Conservation (phyloP, 805 yeast species). For the Yamadazyma olivae region DNA sequence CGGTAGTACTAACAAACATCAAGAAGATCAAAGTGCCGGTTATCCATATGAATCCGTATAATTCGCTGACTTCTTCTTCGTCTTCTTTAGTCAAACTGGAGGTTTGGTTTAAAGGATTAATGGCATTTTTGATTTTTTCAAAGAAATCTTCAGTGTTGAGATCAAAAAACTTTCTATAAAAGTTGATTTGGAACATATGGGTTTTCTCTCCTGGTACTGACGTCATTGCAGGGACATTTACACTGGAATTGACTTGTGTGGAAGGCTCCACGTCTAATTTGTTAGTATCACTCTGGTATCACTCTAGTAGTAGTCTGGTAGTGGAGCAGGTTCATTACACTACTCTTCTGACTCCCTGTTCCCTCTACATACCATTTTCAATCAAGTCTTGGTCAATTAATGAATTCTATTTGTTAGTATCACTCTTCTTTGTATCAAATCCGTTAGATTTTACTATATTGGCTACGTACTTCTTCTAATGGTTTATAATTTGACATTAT, state of each 20-base stretch:
- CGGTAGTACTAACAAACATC: slow-evolving; percentile 72
- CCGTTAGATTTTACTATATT: slow-evolving; percentile 1
- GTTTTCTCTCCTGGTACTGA: slow-evolving; percentile 15
- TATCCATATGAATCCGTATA: slow-evolving; percentile 91
- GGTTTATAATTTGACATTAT: too few species aligned
- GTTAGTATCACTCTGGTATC: too few species aligned
- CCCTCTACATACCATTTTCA: slow-evolving; percentile 10
- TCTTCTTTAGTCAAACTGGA: slow-evolving; percentile 6
- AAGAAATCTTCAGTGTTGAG: slow-evolving; percentile 63
- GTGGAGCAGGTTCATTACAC: not conserved
- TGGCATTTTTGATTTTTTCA: slow-evolving; percentile 48
- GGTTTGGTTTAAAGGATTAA: slow-evolving; percentile 47
- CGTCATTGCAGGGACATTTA: slow-evolving; percentile 22
- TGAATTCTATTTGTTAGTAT: not conserved
- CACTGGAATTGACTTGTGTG: not conserved
- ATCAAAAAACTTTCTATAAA: slow-evolving; percentile 67
- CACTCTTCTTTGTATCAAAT: too few species aligned
- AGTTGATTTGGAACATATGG: slow-evolving; percentile 54
- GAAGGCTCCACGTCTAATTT: not conserved
- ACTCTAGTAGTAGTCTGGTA: not conserved
- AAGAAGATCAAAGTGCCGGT: slow-evolving; percentile 76
- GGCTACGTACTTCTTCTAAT: not conserved
- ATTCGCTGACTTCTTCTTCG: slow-evolving; percentile 49
- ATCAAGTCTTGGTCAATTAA: slow-evolving; percentile 12
- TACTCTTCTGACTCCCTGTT: not conserved